A percentile compares a stretch with the other conserved stretches of the same genome.
Conservation (phyloP, 164 flowering plant species). For the Berberis vulgaris region DNA sequence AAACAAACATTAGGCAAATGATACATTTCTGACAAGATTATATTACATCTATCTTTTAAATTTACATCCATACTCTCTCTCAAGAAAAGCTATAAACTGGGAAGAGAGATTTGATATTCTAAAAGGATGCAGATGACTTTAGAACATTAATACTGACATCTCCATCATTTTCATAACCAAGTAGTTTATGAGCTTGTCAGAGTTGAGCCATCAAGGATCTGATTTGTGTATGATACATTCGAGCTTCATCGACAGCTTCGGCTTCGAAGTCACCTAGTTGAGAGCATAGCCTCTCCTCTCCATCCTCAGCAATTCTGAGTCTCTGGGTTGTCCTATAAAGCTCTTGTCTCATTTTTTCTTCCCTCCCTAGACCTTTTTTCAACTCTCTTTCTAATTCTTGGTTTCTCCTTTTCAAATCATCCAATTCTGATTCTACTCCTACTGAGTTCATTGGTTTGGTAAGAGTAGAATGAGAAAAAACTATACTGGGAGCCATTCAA, state of each 20-base stretch:
- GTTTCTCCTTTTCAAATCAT: slow-evolving; percentile 34
- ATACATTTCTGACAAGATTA: no score
- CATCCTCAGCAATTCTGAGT: slow-evolving; percentile 61
- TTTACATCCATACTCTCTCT: no score
- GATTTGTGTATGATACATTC: slow-evolving; percentile 36
- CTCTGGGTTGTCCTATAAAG: slow-evolving; percentile 29
- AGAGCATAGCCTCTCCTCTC: slow-evolving; percentile 68
- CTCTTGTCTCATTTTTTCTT: slow-evolving; percentile 44
- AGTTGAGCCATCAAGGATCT: slow-evolving; percentile 44
- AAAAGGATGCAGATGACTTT: no score
- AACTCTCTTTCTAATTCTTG: slow-evolving; percentile 65
- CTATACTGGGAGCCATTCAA: slow-evolving; percentile 16
- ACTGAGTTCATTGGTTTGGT: neutral
- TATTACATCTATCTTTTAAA: no score
- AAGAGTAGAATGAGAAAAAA: neutral
- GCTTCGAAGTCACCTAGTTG: slow-evolving; percentile 80
- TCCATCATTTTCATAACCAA: neutral
- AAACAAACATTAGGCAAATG: no score
- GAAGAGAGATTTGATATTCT: no score
- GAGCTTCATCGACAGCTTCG: slow-evolving; percentile 61
- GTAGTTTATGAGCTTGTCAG: slow-evolving; percentile 31
- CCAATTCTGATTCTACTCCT: slow-evolving; percentile 3
- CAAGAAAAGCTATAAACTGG: no score
- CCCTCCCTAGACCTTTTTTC: slow-evolving; percentile 43
- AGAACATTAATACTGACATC: no score